Conservation (phyloP, 208 protist species). For the Porcisia hertigi region DNA sequence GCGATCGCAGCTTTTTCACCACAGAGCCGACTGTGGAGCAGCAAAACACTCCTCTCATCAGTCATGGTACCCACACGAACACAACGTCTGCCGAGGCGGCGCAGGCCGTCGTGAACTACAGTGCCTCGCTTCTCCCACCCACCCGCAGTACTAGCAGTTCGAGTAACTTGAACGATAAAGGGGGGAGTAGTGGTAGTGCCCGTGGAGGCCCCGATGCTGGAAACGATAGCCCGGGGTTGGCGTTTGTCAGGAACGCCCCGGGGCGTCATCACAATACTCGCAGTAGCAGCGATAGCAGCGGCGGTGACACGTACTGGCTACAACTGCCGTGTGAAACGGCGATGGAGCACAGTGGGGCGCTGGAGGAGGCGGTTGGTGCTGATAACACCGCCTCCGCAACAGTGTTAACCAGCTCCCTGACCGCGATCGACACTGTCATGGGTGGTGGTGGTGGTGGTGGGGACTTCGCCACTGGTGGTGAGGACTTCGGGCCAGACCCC, state of each 20-base stretch:
- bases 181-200: not conserved
- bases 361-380: conserved; percentile 7
- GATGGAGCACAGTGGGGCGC: conserved; percentile 12
- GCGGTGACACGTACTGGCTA: not conserved
- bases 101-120: conserved; percentile 22
- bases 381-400: conserved; percentile 1
- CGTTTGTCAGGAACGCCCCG: not conserved
- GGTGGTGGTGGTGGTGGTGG: not conserved
- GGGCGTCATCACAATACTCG: not conserved
- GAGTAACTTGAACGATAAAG: not conserved
- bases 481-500: not conserved
- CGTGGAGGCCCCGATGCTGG: not conserved
- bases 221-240: not conserved
- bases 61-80: conserved; percentile 8
- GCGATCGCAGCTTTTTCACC: not conserved
- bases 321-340: not conserved
- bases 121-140: conserved; percentile 23
- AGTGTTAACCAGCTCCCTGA: not conserved
- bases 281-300: not conserved
- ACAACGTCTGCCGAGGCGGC: conserved; percentile 11
- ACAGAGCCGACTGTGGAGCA: conserved; percentile 19
- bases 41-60: conserved; percentile 13
- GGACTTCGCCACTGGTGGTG: not conserved
- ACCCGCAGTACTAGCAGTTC: conserved; percentile 25
- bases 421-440: conserved; percentile 4